Evolutionary conservation across 345 rosid genomes (phyloP).

Genomic region (Aurinia saxatilis): DNA sequence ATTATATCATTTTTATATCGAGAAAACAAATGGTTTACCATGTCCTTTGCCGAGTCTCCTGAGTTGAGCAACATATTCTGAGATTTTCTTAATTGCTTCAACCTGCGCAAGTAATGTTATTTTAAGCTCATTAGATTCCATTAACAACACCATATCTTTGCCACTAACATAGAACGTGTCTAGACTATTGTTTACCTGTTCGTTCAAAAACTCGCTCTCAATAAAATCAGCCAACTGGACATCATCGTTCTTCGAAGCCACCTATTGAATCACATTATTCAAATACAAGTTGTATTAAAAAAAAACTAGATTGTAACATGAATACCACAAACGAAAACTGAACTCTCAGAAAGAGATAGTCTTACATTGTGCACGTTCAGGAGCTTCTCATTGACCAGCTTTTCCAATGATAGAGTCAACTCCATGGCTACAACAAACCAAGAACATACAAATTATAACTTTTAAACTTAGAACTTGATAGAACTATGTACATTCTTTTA

Average conservation of each 20-base stretch:
- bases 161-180: slow-evolving; percentile 28
- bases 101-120: slow-evolving; percentile 36
- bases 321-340: background rate
- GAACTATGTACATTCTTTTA: too few species aligned
- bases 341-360: background rate
- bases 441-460: too few species aligned
- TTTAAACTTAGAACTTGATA: too few species aligned
- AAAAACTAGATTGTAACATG: background rate
- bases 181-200: slow-evolving; percentile 50
- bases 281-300: background rate
- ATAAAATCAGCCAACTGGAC: slow-evolving; percentile 71
- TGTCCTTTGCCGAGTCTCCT: slow-evolving; percentile 79
- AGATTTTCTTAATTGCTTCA: slow-evolving; percentile 59
- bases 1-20: background rate
- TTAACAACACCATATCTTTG: background rate
- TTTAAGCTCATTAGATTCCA: slow-evolving; percentile 6
- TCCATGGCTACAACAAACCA: slow-evolving; percentile 72
- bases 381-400: slow-evolving; percentile 78
- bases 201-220: slow-evolving; percentile 55
- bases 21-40: slow-evolving; percentile 32
- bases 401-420: slow-evolving; percentile 78
- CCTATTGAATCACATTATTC: slow-evolving; percentile 40
- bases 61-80: slow-evolving; percentile 64
- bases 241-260: slow-evolving; percentile 57
- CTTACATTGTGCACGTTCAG: slow-evolving; percentile 64